These are phyloP conservation scores for Alternaria brassicae DNA, from an alignment of 2,329 filamentous ascomycete species.

Conservation along the genomic window DNA sequence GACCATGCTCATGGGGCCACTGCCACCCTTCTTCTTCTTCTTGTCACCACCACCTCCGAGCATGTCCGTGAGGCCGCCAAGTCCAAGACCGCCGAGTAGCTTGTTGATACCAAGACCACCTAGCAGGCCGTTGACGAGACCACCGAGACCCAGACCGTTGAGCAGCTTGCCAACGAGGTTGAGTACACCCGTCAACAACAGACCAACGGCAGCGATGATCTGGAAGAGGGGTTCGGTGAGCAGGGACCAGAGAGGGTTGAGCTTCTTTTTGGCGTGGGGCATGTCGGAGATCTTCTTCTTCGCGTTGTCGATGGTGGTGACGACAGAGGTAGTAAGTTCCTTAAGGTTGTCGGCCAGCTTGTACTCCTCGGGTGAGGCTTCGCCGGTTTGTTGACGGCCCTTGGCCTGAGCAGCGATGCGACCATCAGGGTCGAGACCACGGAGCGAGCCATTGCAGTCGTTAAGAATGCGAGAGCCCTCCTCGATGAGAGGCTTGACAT, in stretches of 20 bases:
- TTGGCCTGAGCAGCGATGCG: constrained; percentile 85
- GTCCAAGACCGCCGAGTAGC: constrained; percentile 75
- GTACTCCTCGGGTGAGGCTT: constrained; percentile 83
- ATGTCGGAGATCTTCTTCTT: constrained; percentile 90
- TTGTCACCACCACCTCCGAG: constrained; percentile 64
- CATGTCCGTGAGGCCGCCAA: constrained; percentile 59
- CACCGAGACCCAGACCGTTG: constrained; percentile 81
- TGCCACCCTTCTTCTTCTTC: constrained; percentile 53
- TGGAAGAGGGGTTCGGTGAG: constrained; percentile 87
- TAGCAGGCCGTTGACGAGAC: constrained; percentile 78
- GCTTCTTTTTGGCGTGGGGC: constrained; percentile 93
- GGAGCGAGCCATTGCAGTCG: constrained; percentile 86
- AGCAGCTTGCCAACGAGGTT: constrained; percentile 83
- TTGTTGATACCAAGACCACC: constrained; percentile 79
- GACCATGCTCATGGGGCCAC: constrained; percentile 54
- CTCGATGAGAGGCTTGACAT: constrained; percentile 88
- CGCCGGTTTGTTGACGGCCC: constrained; percentile 74
- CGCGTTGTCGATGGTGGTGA: constrained; percentile 82
- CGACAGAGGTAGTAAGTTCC: constrained; percentile 81
- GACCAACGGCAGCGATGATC: constrained; percentile 86
- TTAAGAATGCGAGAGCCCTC: constrained; percentile 81
- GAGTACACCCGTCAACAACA: constrained; percentile 82
- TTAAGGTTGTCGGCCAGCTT: constrained; percentile 84
- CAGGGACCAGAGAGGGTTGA: constrained; percentile 87
- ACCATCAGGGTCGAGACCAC: constrained; percentile 87